Conservation (phyloP, 2,329 filamentous ascomycete genomes). For the Aspergillus flavus region DNA sequence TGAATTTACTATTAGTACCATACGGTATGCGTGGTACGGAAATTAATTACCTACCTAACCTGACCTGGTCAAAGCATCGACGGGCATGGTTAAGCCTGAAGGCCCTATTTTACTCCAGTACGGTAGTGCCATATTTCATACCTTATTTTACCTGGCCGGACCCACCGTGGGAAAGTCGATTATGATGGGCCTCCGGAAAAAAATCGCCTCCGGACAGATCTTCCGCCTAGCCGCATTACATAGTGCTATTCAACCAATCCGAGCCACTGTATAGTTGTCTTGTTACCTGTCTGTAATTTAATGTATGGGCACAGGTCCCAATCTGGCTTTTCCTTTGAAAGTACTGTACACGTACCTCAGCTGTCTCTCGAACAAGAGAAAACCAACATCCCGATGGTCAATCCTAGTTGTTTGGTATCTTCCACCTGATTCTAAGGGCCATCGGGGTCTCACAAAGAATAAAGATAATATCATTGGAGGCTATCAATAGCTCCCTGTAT, state of each 20-base stretch:
- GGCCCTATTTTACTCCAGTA: background rate
- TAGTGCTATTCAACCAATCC: background rate
- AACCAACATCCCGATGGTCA: background rate
- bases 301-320: background rate
- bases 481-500: background rate
- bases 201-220: slow-evolving; percentile 18
- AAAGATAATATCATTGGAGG: background rate
- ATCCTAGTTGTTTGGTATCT: background rate
- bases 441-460: background rate
- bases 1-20: slow-evolving; percentile 1
- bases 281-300: background rate
- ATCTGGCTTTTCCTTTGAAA: background rate
- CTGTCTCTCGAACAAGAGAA: background rate
- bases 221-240: slow-evolving; percentile 10
- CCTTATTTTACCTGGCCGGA: slow-evolving; percentile 14
- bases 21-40: background rate
- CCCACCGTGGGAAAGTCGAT: slow-evolving; percentile 11
- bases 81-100: background rate
- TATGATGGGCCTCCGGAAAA: slow-evolving; percentile 12
- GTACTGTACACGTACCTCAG: background rate
- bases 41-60: slow-evolving; percentile 1
- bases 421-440: background rate
- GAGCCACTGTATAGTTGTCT: background rate
- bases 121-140: slow-evolving; percentile 4
- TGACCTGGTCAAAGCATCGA: background rate